Conservation (phyloP, 2,329 filamentous ascomycete species). For the Pseudogymnoascus sp. region DNA sequence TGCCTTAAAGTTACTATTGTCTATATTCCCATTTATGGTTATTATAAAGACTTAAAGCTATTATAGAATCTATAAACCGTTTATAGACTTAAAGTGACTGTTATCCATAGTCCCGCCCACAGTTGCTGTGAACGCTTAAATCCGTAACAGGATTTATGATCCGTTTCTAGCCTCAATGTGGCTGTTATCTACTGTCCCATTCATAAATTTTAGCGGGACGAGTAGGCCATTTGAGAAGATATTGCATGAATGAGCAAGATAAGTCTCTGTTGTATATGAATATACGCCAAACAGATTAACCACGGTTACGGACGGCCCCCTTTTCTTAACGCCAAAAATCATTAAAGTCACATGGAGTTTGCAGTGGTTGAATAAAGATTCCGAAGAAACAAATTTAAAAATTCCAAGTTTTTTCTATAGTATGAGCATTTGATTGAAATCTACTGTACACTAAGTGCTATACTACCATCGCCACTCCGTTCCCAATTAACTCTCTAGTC, state of each 20-base stretch:
- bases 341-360: background rate
- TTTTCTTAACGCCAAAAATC: background rate
- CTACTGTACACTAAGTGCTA: constrained; percentile 9
- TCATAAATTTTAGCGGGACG: background rate
- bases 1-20: background rate
- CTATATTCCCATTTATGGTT: background rate
- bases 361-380: background rate
- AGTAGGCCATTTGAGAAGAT: background rate
- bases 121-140: background rate
- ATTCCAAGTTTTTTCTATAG: constrained; percentile 8
- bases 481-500: constrained; percentile 8
- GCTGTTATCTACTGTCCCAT: too few species aligned
- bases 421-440: constrained; percentile 10
- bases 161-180: background rate
- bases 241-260: background rate
- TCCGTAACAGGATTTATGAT: background rate
- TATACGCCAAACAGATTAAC: background rate
- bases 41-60: background rate
- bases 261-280: background rate
- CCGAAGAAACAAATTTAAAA: background rate
- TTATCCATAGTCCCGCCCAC: background rate
- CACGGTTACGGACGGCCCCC: background rate
- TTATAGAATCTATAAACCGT: background rate
- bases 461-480: constrained; percentile 8
- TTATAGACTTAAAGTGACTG: background rate